phyloP scores from a whole-genome alignment of 441 rosid genomes.

The Flueggea neowawraea region DNA sequence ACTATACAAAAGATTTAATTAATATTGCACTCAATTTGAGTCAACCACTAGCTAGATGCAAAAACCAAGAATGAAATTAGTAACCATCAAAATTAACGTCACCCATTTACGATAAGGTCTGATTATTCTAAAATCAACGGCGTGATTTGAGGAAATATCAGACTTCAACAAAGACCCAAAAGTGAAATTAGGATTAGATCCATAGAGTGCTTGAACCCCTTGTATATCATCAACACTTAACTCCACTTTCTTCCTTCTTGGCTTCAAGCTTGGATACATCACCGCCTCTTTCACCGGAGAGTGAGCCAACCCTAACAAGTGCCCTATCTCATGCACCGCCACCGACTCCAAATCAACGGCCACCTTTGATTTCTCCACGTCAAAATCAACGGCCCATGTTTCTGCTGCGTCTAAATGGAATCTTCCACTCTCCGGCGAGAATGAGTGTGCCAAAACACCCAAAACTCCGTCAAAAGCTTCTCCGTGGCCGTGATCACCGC shows the following conservation, averaged over 20 bases:
- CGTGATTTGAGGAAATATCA: constrained; percentile 54
- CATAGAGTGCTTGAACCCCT: constrained; percentile 84
- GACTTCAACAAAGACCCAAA: constrained; percentile 53
- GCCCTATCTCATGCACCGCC: constrained; percentile 85
- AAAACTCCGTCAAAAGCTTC: constrained; percentile 86
- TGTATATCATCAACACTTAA: constrained; percentile 57
- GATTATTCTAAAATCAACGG: constrained; percentile 14
- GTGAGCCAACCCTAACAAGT: constrained; percentile 71
- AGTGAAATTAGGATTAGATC: constrained; percentile 71
- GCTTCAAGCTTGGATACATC: constrained; percentile 87
- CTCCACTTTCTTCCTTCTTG: constrained; percentile 58
- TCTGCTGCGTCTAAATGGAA: constrained; percentile 77
- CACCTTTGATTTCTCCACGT: constrained; percentile 45
- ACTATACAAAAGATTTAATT: too few species aligned
- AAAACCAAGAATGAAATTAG: background rate
- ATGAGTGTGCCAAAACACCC: constrained; percentile 76
- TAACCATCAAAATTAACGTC: constrained; percentile 11
- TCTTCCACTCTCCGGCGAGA: constrained; percentile 78
- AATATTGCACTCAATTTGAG: too few species aligned
- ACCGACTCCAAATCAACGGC: constrained; percentile 89
- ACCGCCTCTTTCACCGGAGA: constrained; percentile 59
- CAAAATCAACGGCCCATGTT: constrained; percentile 76
- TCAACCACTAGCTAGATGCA: too few species aligned
- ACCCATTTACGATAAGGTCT: constrained; percentile 1
- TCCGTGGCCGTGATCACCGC: constrained; percentile 88